Conservation (phyloP, 345 rosid genomes). For the Rhodamnia argentea region DNA sequence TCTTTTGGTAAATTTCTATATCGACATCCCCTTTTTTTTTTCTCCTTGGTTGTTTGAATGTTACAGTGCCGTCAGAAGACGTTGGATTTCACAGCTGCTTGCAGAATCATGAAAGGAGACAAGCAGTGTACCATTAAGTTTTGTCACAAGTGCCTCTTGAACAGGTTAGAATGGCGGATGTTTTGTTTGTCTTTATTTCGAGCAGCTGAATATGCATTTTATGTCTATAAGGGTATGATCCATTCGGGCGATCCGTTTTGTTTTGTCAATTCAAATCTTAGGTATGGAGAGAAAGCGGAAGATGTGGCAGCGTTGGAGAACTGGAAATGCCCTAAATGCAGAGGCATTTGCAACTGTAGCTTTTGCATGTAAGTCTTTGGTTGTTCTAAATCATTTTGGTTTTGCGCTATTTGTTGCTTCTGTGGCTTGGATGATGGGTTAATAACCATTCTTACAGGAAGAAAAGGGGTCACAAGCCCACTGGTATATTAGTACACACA, state of each 20-base stretch:
- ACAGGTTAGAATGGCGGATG: constrained; percentile 36
- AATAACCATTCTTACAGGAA: constrained; percentile 29
- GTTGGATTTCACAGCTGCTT: constrained; percentile 32
- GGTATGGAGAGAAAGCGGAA: constrained; percentile 67
- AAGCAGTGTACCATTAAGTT: constrained; percentile 38
- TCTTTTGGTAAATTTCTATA: not conserved
- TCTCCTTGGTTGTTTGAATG: not conserved
- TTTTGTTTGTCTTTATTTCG: not conserved
- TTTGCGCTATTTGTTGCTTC: not conserved
- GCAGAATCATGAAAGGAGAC: constrained; percentile 28
- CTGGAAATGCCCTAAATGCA: constrained; percentile 84
- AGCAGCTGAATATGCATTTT: not conserved
- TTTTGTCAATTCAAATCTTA: constrained; percentile 4
- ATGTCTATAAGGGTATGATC: not conserved
- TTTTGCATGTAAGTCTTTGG: constrained; percentile 47
- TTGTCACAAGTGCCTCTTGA: constrained; percentile 60
- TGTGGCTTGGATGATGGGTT: not conserved
- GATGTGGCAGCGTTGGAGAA: constrained; percentile 28
- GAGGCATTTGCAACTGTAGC: constrained; percentile 81
- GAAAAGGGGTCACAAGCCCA: constrained; percentile 60
- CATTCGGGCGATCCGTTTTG: not conserved
- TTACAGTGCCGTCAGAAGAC: constrained; percentile 81
- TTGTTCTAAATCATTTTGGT: not conserved
- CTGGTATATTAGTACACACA: constrained; percentile 47
- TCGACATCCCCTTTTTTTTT: not conserved